Percentiles rank a stretch among this genome's conserved stretches.
phyloP scores from a whole-genome alignment of 805 yeast species.

The Metschnikowia noctiluminum region DNA sequence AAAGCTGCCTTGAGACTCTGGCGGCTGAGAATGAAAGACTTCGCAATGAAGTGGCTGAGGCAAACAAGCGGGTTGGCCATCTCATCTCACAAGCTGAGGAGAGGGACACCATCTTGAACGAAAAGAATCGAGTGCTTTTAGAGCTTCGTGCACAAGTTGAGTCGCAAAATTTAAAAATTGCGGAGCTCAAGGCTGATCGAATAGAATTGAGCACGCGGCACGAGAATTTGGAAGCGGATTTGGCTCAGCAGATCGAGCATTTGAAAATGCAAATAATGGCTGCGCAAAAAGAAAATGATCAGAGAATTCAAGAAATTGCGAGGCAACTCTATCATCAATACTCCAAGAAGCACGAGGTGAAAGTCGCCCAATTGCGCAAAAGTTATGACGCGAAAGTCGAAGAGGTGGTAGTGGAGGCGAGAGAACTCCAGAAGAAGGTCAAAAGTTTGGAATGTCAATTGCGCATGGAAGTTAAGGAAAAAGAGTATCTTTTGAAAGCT shows the following conservation, averaged over 20 bases:
- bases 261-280: conserved; percentile 26
- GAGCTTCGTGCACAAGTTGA: conserved; percentile 27
- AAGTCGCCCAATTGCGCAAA: conserved; percentile 51
- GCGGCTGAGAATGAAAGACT: conserved; percentile 2
- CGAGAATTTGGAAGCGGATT: conserved; percentile 6
- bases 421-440: conserved; percentile 47
- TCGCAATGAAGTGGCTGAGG: not conserved
- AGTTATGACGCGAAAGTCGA: conserved; percentile 33
- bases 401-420: conserved; percentile 42
- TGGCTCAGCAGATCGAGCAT: conserved; percentile 17
- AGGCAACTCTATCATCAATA: conserved; percentile 71
- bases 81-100: conserved; percentile 31
- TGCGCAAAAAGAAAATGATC: conserved; percentile 49
- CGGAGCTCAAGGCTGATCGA: conserved; percentile 7
- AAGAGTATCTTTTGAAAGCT: conserved; percentile 13
- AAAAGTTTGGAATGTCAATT: conserved; percentile 42
- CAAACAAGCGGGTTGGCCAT: not conserved
- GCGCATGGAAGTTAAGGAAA: conserved; percentile 38
- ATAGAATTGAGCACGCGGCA: not conserved
- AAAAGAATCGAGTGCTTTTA: conserved; percentile 28
- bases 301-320: conserved; percentile 58
- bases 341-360: conserved; percentile 72
- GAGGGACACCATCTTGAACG: conserved; percentile 30
- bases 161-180: conserved; percentile 16
- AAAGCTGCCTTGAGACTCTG: not conserved